These are phyloP conservation scores for Zygoascus bituminiphila DNA, from an alignment of 805 yeast species.

Conservation along the genomic window DNA sequence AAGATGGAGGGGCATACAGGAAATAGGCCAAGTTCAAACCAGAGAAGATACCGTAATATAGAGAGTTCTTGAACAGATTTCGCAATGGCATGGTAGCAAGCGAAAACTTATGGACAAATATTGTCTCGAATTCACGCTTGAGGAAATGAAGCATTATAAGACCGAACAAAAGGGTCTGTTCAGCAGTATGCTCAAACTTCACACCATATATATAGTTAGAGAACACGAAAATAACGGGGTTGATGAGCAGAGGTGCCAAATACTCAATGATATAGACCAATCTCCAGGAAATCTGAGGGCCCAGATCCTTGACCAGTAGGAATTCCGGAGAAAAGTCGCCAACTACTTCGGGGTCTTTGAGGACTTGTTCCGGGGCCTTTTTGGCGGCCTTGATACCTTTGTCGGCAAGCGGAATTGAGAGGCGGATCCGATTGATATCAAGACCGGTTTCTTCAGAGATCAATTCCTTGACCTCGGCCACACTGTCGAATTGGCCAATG, in stretches of 20 bases:
- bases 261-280: constrained; percentile 85
- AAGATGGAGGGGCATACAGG: constrained; percentile 37
- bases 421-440: constrained; percentile 46
- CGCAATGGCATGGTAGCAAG: constrained; percentile 86
- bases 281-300: constrained; percentile 89
- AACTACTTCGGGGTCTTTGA: constrained; percentile 39
- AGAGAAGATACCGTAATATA: constrained; percentile 88
- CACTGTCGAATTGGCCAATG: constrained; percentile 32
- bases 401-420: constrained; percentile 36
- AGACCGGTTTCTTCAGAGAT: constrained; percentile 40
- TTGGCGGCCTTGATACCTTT: constrained; percentile 26
- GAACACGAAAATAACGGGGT: constrained; percentile 53
- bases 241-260: constrained; percentile 79
- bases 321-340: constrained; percentile 32
- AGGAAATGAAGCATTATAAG: constrained; percentile 66
- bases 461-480: constrained; percentile 36
- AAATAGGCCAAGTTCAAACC: constrained; percentile 54
- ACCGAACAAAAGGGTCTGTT: constrained; percentile 47
- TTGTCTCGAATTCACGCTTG: constrained; percentile 84
- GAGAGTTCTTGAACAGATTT: constrained; percentile 79
- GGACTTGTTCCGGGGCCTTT: constrained; percentile 32
- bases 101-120: constrained; percentile 78
- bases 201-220: constrained; percentile 31
- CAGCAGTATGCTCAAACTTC: constrained; percentile 35
- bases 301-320: constrained; percentile 75